These are phyloP conservation scores for Agaricus blazei DNA, from an alignment of 768 basidiomycete genomes.

Conservation along the genomic window DNA sequence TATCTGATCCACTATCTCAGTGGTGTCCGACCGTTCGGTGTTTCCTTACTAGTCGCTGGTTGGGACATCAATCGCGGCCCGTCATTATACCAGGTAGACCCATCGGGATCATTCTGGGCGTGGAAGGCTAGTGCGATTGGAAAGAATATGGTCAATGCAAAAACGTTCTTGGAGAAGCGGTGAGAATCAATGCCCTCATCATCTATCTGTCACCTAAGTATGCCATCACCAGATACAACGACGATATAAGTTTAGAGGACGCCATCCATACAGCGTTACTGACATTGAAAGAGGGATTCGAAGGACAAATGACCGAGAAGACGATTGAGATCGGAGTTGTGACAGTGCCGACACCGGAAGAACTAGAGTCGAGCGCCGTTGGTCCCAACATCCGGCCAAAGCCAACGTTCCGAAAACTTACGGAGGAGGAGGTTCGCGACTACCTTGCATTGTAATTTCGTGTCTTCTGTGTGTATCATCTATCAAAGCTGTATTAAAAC, in stretches of 20 bases:
- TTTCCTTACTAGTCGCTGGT: slow-evolving; percentile 94
- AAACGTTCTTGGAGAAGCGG: slow-evolving; percentile 99
- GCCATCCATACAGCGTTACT: slow-evolving; percentile 98
- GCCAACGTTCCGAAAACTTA: slow-evolving; percentile 92
- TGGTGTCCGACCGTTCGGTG: slow-evolving; percentile 98
- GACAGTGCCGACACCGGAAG: slow-evolving; percentile 74
- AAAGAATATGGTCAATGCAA: slow-evolving; percentile 99
- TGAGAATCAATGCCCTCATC: slow-evolving; percentile 32
- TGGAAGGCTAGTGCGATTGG: slow-evolving; percentile 99
- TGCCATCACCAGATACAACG: slow-evolving; percentile 74
- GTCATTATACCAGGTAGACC: slow-evolving; percentile 98
- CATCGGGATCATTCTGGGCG: slow-evolving; percentile 98
- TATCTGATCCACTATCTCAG: slow-evolving; percentile 41
- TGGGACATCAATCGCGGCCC: slow-evolving; percentile 96
- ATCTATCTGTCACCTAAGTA: slow-evolving; percentile 16
- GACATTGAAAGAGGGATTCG: slow-evolving; percentile 98
- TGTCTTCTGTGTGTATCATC: slow-evolving; percentile 11
- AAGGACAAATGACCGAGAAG: slow-evolving; percentile 99
- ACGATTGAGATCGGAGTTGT: slow-evolving; percentile 98
- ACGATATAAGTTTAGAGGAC: slow-evolving; percentile 97
- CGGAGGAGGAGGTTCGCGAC: slow-evolving; percentile 95
- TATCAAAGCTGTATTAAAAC: slow-evolving; percentile 2
- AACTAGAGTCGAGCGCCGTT: slow-evolving; percentile 66
- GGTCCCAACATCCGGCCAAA: slow-evolving; percentile 64
- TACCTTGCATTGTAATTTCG: slow-evolving; percentile 74